Conservation (phyloP, 768 basidiomycete species). For the Trametes punicea region DNA sequence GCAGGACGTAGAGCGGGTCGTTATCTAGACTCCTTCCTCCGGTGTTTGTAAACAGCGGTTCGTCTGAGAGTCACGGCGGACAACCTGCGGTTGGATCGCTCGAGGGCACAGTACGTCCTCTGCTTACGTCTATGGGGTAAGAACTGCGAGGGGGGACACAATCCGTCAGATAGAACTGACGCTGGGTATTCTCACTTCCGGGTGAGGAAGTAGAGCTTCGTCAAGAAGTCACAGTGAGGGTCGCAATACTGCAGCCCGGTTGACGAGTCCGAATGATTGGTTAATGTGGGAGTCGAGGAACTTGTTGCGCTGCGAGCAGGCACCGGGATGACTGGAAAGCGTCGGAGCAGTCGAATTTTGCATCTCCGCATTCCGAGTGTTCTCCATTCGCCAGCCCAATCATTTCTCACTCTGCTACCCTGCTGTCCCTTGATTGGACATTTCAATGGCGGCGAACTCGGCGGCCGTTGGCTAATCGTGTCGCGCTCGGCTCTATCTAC, state of each 20-base stretch:
- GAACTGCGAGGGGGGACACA: neutral
- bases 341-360: neutral
- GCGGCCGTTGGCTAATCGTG: too few species aligned
- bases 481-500: too few species aligned
- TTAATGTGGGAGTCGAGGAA: neutral
- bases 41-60: neutral
- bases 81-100: neutral
- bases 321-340: neutral
- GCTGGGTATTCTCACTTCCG: too few species aligned
- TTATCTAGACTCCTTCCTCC: neutral
- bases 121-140: neutral
- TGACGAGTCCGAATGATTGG: too few species aligned
- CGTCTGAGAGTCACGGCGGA: neutral
- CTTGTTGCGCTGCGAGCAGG: neutral
- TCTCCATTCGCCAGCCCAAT: too few species aligned
- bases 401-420: too few species aligned
- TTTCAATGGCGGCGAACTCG: too few species aligned
- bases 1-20: neutral
- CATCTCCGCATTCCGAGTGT: neutral
- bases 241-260: too few species aligned
- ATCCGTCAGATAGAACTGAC: slow-evolving; percentile 4
- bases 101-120: neutral
- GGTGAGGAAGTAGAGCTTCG: too few species aligned
- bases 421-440: too few species aligned
- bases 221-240: too few species aligned